Conservation (phyloP, 768 basidiomycete genomes). For the Saitozyma podzolica region DNA sequence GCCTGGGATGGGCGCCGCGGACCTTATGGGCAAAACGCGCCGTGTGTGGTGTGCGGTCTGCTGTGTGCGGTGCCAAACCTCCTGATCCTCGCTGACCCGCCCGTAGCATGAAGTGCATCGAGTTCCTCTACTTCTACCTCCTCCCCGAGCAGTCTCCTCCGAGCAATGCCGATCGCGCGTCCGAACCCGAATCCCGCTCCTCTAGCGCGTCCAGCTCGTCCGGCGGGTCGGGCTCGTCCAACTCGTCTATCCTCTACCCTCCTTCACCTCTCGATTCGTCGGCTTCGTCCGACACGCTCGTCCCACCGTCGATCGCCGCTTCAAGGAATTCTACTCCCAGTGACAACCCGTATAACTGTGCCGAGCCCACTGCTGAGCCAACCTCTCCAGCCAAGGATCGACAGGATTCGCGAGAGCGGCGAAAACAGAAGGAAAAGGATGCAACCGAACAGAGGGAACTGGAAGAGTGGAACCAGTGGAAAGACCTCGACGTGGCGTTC, state of each 20-base stretch:
- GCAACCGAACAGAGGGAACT: too few species aligned
- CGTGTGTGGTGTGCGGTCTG: neutral
- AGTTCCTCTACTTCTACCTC: conserved; percentile 92
- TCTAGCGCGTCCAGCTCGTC: conserved; percentile 26
- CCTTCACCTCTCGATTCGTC: conserved; percentile 23
- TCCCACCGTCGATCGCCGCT: neutral
- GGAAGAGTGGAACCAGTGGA: neutral
- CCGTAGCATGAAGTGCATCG: conserved; percentile 88
- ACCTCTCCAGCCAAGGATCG: neutral
- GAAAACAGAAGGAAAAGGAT: too few species aligned
- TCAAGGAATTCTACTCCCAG: too few species aligned
- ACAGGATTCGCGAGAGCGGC: too few species aligned
- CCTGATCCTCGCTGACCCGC: neutral
- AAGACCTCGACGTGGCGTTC: conserved; percentile 39
- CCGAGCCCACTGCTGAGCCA: neutral
- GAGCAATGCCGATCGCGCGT: conserved; percentile 1
- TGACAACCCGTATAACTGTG: conserved; percentile 4
- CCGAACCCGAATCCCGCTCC: conserved; percentile 3
- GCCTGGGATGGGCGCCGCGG: too few species aligned
- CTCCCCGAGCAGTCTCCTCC: conserved; percentile 64
- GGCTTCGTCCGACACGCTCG: conserved; percentile 15
- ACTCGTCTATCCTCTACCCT: conserved; percentile 41
- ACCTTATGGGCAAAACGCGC: too few species aligned
- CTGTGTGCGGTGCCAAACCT: neutral
- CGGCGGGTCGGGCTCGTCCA: conserved; percentile 1